Base-by-base conservation (phyloP, 2,329 filamentous ascomycete species). In the Sordariomycetes sp. region DNA sequence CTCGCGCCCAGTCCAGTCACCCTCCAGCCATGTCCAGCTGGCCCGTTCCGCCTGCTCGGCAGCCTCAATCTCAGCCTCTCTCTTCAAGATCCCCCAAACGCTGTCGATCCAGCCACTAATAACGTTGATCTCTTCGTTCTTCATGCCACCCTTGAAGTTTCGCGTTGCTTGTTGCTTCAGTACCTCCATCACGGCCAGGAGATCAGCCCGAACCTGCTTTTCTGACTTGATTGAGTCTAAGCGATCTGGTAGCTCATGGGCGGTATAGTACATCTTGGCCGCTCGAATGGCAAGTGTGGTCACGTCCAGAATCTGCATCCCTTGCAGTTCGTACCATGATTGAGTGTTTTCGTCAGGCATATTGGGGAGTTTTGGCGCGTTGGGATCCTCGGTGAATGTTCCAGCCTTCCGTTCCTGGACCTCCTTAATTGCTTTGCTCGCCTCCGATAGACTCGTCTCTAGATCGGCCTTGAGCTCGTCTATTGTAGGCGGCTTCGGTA, bases 271-370 rank as follows among this genome's bases (percentile, higher is more conserved):
- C 48, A 93, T 81, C 61, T 93, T 94, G 33, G 92, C 92, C 2
- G 90, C 87, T 34, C 87, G 78, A 45, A 98, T 96, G n/a, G 90
- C 90, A 34, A 96, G 69, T 1, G 92, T 98, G 52, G 92, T 82
- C 34, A 94, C 79, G 54, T 96, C 90, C 36, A 96, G 73, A 24
- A 98, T 77, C 49, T 93, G 85, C 66, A 96, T 78, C 14, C 90
- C 92, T 55, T 94, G 86, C 16, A 94, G 72, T 57, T 95, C 86
- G 54, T 83, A 76, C 79, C 83, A 94, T 8, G 78, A 80, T 43
- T 77, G 75, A 15, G 67, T 51, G 28, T 67, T 64, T 14, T 63
- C 61, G 28, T 61, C 60, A n/a, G 55, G 54, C 46, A 68, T 64
- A 36, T 60, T 59, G 21, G 56, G 44, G 35, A 51, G 48, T 26